A percentile compares a stretch with the other conserved stretches of the same genome.
phyloP scores from a whole-genome alignment of 441 rosid genomes.

The Omphalea diandra region DNA sequence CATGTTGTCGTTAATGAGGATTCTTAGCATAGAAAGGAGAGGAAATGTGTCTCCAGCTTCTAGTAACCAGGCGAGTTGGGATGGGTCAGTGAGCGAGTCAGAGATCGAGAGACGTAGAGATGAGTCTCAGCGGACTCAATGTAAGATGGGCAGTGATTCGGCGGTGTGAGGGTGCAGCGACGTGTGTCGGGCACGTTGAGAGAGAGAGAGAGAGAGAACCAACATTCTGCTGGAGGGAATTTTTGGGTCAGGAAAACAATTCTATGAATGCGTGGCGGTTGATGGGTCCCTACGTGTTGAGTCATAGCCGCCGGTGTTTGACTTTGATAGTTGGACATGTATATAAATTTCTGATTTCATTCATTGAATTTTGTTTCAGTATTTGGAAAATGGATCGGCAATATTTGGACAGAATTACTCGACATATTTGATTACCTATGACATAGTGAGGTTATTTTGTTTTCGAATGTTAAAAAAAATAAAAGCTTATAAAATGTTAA shows the following conservation, averaged over 20 bases:
- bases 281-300: not conserved
- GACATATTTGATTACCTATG: no score
- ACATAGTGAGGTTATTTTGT: no score
- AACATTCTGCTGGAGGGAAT: no score
- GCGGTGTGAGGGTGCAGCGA: not conserved
- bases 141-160: not conserved
- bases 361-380: constrained; percentile 10
- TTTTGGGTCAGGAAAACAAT: no score
- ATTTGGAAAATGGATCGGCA: no score
- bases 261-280: not conserved
- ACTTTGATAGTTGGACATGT: constrained; percentile 12
- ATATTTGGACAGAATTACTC: no score
- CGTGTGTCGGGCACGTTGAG: constrained; percentile 12
- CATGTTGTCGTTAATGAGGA: constrained; percentile 68
- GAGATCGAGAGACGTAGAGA: constrained; percentile 55
- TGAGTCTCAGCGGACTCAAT: constrained; percentile 20
- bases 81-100: constrained; percentile 27
- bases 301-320: not conserved
- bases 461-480: no score
- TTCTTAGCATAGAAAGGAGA: constrained; percentile 62
- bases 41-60: constrained; percentile 37
- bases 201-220: no score
- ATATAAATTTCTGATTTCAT: not conserved
- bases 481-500: no score
- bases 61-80: constrained; percentile 25